Conservation (phyloP, 768 basidiomycete genomes). For the Leccinum boreale region DNA sequence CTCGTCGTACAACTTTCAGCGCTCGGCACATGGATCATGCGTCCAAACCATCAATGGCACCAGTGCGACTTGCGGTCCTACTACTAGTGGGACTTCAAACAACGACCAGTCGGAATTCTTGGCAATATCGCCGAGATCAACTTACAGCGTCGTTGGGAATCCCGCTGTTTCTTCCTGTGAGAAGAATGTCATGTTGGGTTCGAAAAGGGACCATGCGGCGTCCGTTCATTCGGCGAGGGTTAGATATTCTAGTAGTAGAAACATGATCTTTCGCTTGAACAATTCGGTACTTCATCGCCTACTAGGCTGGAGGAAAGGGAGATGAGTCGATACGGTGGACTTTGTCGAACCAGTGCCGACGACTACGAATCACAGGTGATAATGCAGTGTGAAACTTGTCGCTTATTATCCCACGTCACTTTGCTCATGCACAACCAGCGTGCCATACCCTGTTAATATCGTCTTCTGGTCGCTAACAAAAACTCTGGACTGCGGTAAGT, state of each 20-base stretch:
- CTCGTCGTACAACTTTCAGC: background rate
- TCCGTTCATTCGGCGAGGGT: background rate
- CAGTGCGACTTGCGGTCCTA: background rate
- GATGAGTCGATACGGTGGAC: background rate
- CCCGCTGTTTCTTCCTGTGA: background rate
- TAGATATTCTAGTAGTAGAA: background rate
- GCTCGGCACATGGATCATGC: background rate
- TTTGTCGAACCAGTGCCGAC: background rate
- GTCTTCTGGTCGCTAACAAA: slow-evolving; percentile 2
- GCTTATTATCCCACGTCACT: slow-evolving; percentile 19
- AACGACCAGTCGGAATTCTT: background rate
- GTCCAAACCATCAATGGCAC: background rate
- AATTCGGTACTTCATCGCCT: background rate
- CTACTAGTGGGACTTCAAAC: background rate
- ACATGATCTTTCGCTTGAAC: background rate
- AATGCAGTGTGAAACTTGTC: background rate
- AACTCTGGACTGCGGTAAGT: slow-evolving; percentile 14
- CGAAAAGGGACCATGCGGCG: background rate
- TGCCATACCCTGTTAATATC: slow-evolving; percentile 5
- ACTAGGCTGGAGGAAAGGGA: background rate
- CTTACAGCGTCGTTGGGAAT: background rate
- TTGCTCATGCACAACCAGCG: slow-evolving; percentile 17
- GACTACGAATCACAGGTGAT: too few relatives aligned
- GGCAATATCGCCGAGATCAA: background rate
- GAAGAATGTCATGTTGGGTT: background rate